A percentile compares a stretch with the other conserved stretches of the same genome.
Evolutionary conservation across 768 basidiomycete species (phyloP).

Genomic region (Lactifluus subvellereus): DNA sequence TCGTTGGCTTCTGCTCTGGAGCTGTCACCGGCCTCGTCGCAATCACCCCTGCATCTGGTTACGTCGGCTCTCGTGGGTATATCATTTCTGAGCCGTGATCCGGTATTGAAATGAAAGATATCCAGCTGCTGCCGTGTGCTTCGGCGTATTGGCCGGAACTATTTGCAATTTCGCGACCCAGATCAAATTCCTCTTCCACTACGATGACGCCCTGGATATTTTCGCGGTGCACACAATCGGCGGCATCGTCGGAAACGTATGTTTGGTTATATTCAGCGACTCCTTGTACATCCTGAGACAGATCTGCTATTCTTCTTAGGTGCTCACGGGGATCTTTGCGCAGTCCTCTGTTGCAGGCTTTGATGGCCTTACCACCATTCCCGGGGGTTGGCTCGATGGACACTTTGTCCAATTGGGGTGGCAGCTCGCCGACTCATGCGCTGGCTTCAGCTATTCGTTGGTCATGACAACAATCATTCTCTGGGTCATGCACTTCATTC

Average conservation of each 20-base stretch:
- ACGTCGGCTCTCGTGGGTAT: slow-evolving; percentile 64
- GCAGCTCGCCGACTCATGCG: slow-evolving; percentile 36
- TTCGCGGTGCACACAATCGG: slow-evolving; percentile 83
- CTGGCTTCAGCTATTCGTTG: slow-evolving; percentile 33
- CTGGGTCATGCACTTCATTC: slow-evolving; percentile 43
- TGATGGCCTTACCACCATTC: slow-evolving; percentile 41
- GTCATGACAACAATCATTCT: slow-evolving; percentile 35
- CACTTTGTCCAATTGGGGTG: slow-evolving; percentile 40
- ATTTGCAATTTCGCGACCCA: slow-evolving; percentile 95
- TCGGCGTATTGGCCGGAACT: slow-evolving; percentile 79
- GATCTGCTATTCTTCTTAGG: slow-evolving; percentile 30
- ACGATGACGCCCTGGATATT: slow-evolving; percentile 83
- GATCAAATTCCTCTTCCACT: slow-evolving; percentile 74
- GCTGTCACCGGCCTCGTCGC: slow-evolving; percentile 88
- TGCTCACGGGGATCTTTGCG: slow-evolving; percentile 24
- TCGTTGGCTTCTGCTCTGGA: slow-evolving; percentile 93
- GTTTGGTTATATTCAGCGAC: slow-evolving; percentile 4
- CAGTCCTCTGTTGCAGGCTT: slow-evolving; percentile 41
- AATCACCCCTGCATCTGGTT: slow-evolving; percentile 83
- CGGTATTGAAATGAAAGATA: slow-evolving; percentile 4
- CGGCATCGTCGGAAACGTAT: slow-evolving; percentile 65
- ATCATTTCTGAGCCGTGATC: background rate
- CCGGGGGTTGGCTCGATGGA: slow-evolving; percentile 43
- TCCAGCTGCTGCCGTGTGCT: slow-evolving; percentile 72
- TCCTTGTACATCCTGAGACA: background rate